Percentiles rank a stretch among this genome's conserved stretches.
phyloP scores from a whole-genome alignment of 2,329 filamentous ascomycete genomes.

The Xylaria sp. region DNA sequence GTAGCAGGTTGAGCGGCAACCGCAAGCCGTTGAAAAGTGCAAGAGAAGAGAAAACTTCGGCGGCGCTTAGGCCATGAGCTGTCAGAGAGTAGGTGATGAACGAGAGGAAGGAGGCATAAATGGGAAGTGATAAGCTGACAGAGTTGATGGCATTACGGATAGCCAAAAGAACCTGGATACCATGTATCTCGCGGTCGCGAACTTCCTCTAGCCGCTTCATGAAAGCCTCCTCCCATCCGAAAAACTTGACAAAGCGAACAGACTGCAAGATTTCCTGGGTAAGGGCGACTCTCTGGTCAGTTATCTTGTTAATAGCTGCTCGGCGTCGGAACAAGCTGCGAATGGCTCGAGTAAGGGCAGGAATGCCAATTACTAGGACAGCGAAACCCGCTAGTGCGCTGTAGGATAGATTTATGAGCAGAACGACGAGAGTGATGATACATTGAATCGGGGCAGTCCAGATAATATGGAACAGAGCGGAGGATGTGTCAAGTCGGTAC shows the following conservation, averaged over 20 bases:
- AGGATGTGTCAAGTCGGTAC: conserved; percentile 89
- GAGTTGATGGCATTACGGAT: conserved; percentile 89
- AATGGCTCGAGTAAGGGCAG: conserved; percentile 80
- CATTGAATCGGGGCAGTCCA: conserved; percentile 88
- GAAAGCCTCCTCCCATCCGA: conserved; percentile 94
- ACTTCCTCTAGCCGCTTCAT: conserved; percentile 79
- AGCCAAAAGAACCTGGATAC: conserved; percentile 85
- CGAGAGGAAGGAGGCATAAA: conserved; percentile 93
- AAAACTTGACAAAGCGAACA: conserved; percentile 95
- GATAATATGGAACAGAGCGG: conserved; percentile 87
- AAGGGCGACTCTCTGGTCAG: conserved; percentile 88
- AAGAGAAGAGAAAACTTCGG: conserved; percentile 89
- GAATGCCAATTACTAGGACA: conserved; percentile 81
- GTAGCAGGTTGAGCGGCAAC: conserved; percentile 88
- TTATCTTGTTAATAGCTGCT: conserved; percentile 88
- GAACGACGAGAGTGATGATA: conserved; percentile 79
- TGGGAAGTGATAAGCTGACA: conserved; percentile 84
- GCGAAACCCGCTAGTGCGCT: conserved; percentile 90
- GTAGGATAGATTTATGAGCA: conserved; percentile 89
- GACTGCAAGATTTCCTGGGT: conserved; percentile 93
- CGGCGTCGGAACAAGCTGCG: conserved; percentile 79
- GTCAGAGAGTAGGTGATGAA: conserved; percentile 84
- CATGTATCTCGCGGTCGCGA: conserved; percentile 78
- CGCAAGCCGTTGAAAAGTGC: conserved; percentile 93
- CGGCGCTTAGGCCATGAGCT: conserved; percentile 75